Evolutionary conservation across 768 basidiomycete species (phyloP).

Genomic region (Dictyophora rubrovolvata): DNA sequence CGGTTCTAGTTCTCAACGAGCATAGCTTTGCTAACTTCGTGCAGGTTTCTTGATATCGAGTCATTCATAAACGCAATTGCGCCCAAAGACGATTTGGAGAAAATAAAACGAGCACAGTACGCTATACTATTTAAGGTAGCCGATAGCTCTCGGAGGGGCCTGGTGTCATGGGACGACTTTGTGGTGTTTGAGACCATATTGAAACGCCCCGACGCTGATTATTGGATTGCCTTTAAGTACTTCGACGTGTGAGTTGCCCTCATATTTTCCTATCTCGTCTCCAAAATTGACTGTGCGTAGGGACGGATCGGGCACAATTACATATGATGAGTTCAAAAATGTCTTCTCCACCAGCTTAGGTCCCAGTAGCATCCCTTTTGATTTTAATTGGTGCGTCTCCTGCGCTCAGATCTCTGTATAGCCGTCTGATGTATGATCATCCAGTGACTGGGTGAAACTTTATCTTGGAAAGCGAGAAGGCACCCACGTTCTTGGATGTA

Average conservation of each 20-base stretch:
- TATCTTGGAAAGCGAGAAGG: constrained; percentile 92
- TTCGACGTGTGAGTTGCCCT: constrained; percentile 73
- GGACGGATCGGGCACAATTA: constrained; percentile 85
- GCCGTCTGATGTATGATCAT: not conserved
- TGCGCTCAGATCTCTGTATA: not conserved
- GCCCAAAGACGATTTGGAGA: constrained; percentile 72
- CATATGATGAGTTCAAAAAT: constrained; percentile 89
- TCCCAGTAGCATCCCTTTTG: constrained; percentile 79
- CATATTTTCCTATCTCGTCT: not conserved
- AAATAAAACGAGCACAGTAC: constrained; percentile 83
- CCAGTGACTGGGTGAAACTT: constrained; percentile 89
- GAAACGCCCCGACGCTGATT: constrained; percentile 93
- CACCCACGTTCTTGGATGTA: constrained; percentile 84
- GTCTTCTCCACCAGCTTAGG: constrained; percentile 78
- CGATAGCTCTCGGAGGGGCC: constrained; percentile 62
- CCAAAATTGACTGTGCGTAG: constrained; percentile 28
- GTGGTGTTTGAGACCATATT: constrained; percentile 88
- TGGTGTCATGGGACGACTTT: constrained; percentile 93
- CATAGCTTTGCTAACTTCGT: constrained; percentile 10
- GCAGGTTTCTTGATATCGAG: constrained; percentile 75
- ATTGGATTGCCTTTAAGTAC: constrained; percentile 93
- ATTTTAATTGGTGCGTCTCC: constrained; percentile 74
- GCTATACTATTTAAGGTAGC: constrained; percentile 85
- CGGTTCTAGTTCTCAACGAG: constrained; percentile 9
- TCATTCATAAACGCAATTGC: constrained; percentile 95